Evolutionary conservation across 2,329 filamentous ascomycete species (phyloP).

Genomic region (Cladosporium austrohemisphaericum): DNA sequence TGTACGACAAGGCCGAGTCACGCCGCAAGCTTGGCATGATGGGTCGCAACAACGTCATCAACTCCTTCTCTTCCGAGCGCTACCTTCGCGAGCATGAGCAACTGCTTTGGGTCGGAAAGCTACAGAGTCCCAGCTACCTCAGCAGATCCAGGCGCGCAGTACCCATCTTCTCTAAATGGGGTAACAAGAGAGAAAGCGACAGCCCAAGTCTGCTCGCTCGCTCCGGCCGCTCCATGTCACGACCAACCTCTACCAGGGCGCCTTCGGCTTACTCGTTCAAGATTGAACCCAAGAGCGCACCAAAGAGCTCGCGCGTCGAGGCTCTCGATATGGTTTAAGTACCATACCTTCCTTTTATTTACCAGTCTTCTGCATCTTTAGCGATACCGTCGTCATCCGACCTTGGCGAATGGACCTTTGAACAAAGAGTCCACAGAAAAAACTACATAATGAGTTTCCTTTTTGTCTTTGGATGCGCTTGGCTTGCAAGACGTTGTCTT

Average conservation of each 20-base stretch:
- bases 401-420: background rate
- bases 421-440: background rate
- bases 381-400: background rate
- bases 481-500: background rate
- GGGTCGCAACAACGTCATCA: conserved; percentile 56
- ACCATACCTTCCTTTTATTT: background rate
- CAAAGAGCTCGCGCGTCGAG: conserved; percentile 10
- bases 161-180: conserved; percentile 14
- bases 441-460: conserved; percentile 6
- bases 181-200: conserved; percentile 14
- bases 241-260: conserved; percentile 4
- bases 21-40: conserved; percentile 57
- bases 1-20: conserved; percentile 58
- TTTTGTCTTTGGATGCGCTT: background rate
- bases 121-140: conserved; percentile 20
- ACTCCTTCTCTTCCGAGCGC: conserved; percentile 56
- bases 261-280: conserved; percentile 15
- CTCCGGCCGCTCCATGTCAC: conserved; percentile 8
- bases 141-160: conserved; percentile 9
- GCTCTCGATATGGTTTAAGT: conserved; percentile 14
- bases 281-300: conserved; percentile 12
- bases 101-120: conserved; percentile 28
- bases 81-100: conserved; percentile 48
- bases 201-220: conserved; percentile 14
- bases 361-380: background rate